Percentiles rank a stretch among this genome's conserved stretches.
Evolutionary conservation across 2,329 filamentous ascomycete genomes (phyloP).

Genomic region (Thelonectria rubi): DNA sequence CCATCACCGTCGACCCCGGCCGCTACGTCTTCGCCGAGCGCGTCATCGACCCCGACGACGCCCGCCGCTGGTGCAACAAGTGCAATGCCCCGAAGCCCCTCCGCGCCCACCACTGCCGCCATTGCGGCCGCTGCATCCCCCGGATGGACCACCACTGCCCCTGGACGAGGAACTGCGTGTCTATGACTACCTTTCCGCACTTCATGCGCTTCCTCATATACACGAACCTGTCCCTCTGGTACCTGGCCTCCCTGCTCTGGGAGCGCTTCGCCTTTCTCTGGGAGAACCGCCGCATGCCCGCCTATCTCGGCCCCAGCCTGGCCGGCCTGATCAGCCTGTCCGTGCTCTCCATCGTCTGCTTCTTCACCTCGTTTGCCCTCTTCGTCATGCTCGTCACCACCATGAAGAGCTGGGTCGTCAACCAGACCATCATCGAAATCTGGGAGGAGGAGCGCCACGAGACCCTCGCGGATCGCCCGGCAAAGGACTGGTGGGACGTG

Average conservation of each 20-base stretch:
- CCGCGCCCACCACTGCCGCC: slow-evolving; percentile 82
- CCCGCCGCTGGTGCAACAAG: slow-evolving; percentile 74
- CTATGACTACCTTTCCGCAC: slow-evolving; percentile 81
- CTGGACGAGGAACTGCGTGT: slow-evolving; percentile 86
- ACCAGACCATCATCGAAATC: slow-evolving; percentile 82
- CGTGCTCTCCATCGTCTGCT: slow-evolving; percentile 65
- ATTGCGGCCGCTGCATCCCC: slow-evolving; percentile 77
- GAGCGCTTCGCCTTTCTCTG: slow-evolving; percentile 69
- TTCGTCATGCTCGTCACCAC: slow-evolving; percentile 72
- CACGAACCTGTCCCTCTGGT: slow-evolving; percentile 71
- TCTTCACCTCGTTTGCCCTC: slow-evolving; percentile 69
- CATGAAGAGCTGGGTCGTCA: slow-evolving; percentile 68
- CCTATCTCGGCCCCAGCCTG: slow-evolving; percentile 76
- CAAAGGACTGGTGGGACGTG: slow-evolving; percentile 56
- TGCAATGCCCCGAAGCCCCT: slow-evolving; percentile 79
- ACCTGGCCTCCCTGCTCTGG: slow-evolving; percentile 68
- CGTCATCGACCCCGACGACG: slow-evolving; percentile 47
- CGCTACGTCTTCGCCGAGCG: slow-evolving; percentile 57
- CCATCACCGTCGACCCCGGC: slow-evolving; percentile 67
- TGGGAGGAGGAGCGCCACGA: slow-evolving; percentile 77
- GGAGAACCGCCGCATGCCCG: slow-evolving; percentile 71
- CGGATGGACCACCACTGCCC: slow-evolving; percentile 91
- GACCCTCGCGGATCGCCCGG: slow-evolving; percentile 59
- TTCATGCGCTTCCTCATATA: slow-evolving; percentile 82
- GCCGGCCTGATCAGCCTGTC: slow-evolving; percentile 69